phyloP scores from a whole-genome alignment of 352 stramenopile genomes.

The Phytopythium ostracodes region DNA sequence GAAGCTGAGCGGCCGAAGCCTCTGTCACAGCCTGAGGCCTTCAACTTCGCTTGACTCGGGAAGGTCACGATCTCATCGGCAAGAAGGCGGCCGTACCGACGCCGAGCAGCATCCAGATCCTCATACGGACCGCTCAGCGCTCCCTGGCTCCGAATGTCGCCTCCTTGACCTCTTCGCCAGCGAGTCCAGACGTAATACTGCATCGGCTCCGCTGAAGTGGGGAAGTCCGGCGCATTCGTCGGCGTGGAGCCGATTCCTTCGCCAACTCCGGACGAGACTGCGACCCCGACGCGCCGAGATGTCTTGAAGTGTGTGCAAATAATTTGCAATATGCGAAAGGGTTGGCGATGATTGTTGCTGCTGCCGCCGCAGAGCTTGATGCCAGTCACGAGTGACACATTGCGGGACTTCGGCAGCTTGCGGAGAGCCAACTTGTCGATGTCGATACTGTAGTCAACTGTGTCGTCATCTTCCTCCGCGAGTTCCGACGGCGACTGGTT shows the following conservation, averaged over 20 bases:
- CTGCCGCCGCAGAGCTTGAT: not conserved
- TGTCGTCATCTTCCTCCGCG: not conserved
- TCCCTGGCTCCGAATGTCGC: slow-evolving; percentile 9
- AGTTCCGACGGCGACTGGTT: not conserved
- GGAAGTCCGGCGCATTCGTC: not conserved
- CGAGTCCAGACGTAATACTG: slow-evolving; percentile 42
- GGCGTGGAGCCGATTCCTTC: not conserved
- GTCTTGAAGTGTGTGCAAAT: not conserved
- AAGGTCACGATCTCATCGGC: slow-evolving; percentile 7
- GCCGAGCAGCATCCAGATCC: slow-evolving; percentile 16
- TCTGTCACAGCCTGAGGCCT: not conserved
- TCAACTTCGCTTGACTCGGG: not conserved
- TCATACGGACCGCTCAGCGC: slow-evolving; percentile 42
- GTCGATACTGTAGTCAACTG: slow-evolving; percentile 2
- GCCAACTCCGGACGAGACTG: not conserved
- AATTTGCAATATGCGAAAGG: not conserved
- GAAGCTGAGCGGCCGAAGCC: not conserved
- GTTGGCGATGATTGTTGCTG: not conserved
- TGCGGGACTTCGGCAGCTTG: not conserved
- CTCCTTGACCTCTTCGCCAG: slow-evolving; percentile 16
- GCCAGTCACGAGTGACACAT: not conserved
- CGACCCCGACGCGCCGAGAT: not conserved
- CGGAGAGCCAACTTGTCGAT: not conserved
- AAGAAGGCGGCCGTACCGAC: slow-evolving; percentile 28
- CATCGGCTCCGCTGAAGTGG: not conserved